Percentiles rank a stretch among this genome's conserved stretches.
These are phyloP conservation scores for Cornus florida DNA, from an alignment of 148 eudicot genomes.

Conservation along the genomic window DNA sequence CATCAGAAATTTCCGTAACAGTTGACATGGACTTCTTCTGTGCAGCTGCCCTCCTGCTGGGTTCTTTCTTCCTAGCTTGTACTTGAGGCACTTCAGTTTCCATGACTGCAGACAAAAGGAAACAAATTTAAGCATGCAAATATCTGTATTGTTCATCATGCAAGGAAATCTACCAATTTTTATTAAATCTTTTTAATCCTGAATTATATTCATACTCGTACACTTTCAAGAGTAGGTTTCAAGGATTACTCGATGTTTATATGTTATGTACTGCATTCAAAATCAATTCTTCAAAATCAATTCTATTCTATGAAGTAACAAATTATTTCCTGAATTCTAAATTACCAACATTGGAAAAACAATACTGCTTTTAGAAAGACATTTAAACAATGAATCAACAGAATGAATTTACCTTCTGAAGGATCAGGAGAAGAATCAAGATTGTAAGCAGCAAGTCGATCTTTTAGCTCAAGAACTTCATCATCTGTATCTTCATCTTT, in stretches of 20 bases:
- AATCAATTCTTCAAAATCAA: too few species aligned
- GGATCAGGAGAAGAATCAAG: slow-evolving; percentile 77
- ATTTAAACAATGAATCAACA: too few species aligned
- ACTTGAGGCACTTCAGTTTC: slow-evolving; percentile 39
- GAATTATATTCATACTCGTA: too few species aligned
- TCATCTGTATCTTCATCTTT: slow-evolving; percentile 51
- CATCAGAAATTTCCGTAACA: slow-evolving; percentile 40
- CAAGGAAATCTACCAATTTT: too few species aligned
- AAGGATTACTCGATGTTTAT: too few species aligned
- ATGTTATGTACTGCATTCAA: background rate
- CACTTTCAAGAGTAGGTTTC: too few species aligned
- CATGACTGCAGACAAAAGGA: slow-evolving; percentile 34
- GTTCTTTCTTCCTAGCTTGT: slow-evolving; percentile 5
- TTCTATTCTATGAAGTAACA: too few species aligned
- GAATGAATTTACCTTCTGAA: slow-evolving; percentile 51
- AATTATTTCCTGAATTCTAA: too few species aligned
- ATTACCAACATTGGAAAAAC: background rate
- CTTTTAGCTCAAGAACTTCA: slow-evolving; percentile 46
- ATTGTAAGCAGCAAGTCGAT: slow-evolving; percentile 77
- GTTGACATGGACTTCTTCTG: slow-evolving; percentile 31
- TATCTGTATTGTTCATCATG: too few species aligned
- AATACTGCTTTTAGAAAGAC: background rate
- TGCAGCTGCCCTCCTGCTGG: slow-evolving; percentile 30
- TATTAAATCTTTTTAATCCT: too few species aligned
- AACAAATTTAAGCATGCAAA: too few species aligned